phyloP scores from a whole-genome alignment of 225 moss, liverwort and hornwort species.

The Physcomitrium patens region DNA sequence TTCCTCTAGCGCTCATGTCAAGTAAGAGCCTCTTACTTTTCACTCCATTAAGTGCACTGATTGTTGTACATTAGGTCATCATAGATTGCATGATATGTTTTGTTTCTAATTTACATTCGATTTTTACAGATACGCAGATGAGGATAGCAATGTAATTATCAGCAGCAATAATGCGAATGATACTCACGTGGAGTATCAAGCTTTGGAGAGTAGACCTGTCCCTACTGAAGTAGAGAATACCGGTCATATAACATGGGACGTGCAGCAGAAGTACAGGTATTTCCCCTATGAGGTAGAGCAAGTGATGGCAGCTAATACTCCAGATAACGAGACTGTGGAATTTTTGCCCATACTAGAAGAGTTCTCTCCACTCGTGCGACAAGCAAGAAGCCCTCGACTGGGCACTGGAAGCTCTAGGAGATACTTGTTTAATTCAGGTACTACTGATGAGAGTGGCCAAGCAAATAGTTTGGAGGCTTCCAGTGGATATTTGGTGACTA shows the following conservation, averaged over 20 bases:
- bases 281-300: slow-evolving; percentile 27
- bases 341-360: slow-evolving; percentile 42
- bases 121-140: slow-evolving; percentile 33
- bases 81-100: neutral
- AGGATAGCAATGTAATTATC: slow-evolving; percentile 3
- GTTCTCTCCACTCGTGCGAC: slow-evolving; percentile 34
- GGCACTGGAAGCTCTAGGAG: slow-evolving; percentile 39
- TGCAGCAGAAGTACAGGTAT: slow-evolving; percentile 21
- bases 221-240: slow-evolving; percentile 10
- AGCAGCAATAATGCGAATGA: too few relatives aligned
- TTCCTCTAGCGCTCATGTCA: slow-evolving; percentile 20
- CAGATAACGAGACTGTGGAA: slow-evolving; percentile 16
- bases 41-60: neutral
- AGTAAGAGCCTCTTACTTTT: slow-evolving; percentile 27
- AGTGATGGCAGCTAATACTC: slow-evolving; percentile 24
- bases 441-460: slow-evolving; percentile 9
- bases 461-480: slow-evolving; percentile 23
- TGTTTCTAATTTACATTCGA: slow-evolving; percentile 11
- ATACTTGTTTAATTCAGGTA: slow-evolving; percentile 32
- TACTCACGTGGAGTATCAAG: slow-evolving; percentile 24
- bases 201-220: slow-evolving; percentile 22
- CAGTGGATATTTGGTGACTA: slow-evolving; percentile 14
- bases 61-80: slow-evolving; percentile 11
- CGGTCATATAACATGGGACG: slow-evolving; percentile 2
- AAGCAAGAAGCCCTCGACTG: slow-evolving; percentile 33